Percentiles rank a stretch among this genome's conserved stretches.
phyloP scores from a whole-genome alignment of 2,329 filamentous ascomycete species.

The Fusarium compactum region DNA sequence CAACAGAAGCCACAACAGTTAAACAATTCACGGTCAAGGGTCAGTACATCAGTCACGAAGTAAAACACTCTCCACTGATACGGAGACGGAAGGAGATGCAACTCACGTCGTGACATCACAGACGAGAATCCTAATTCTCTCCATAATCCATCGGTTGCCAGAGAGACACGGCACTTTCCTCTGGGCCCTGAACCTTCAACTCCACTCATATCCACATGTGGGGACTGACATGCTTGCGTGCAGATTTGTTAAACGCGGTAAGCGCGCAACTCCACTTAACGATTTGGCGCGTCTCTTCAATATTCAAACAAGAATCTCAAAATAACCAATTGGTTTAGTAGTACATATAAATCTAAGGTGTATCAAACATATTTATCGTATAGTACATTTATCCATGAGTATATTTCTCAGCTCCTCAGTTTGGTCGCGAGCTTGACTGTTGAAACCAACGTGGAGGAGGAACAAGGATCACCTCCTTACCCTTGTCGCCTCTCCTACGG shows the following conservation, averaged over 20 bases:
- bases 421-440: background rate
- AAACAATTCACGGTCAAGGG: background rate
- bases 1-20: background rate
- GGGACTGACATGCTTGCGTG: background rate
- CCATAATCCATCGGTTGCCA: constrained; percentile 26
- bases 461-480: constrained; percentile 39
- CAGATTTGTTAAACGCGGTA: constrained; percentile 33
- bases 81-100: background rate
- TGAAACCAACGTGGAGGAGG: constrained; percentile 1
- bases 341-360: constrained; percentile 40
- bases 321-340: constrained; percentile 28
- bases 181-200: constrained; percentile 22
- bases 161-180: constrained; percentile 31
- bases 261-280: constrained; percentile 27
- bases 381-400: constrained; percentile 33
- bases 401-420: constrained; percentile 6
- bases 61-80: background rate
- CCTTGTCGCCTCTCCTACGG: constrained; percentile 25
- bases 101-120: constrained; percentile 9
- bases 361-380: constrained; percentile 29
- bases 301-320: background rate
- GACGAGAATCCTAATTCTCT: background rate
- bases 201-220: constrained; percentile 26
- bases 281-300: constrained; percentile 9
- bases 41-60: background rate